Evolutionary conservation across 148 eudicot species (phyloP), one percentile per base, ranked within the genome.

Genomic region (Linanthus parryae): DNA sequence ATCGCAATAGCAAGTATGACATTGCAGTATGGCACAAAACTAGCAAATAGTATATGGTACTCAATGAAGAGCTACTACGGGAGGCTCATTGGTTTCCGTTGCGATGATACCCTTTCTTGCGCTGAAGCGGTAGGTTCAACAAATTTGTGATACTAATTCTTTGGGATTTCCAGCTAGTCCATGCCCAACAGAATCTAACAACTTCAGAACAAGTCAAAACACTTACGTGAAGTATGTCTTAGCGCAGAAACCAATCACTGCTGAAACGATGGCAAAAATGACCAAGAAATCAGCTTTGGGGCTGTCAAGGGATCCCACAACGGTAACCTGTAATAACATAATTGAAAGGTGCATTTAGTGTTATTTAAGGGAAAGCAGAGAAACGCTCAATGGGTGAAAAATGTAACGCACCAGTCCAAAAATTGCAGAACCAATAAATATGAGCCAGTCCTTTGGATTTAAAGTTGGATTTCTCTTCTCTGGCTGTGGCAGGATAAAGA

Each of bases 401-500:
- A 13, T n/a, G n/a, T 18, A 34, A 82, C 99, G 70, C 20, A 92
- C 99, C 84, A 92, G 79, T 57, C 99, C 99, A 68, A 88, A 85
- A 17, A 82, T 54, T 15, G 96, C 96, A 70, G 99, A 84, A 37
- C 54, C 65, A 60, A 92, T 82, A 66, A 92, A 92, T 69, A 68
- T 88, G 75, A 92, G 94, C 96, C 96, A 88, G 60, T 92, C 98
- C 96, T 87, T 79, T 11, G 98, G 98, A 3, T 94, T 92, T 59
- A 92, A 83, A 59, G 96, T 77, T 26, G 98, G 98, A 69, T 79
- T 92, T 58, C 78, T 87, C 80, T 92, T 92, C 72, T 92, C 98
- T 27, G 98, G 98, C 98, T 92, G 71, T 70, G 22, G 17, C 19
- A 20, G 22, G 41, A 31, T 30, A 47, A 31, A 28, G 30, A 24